Conservation (phyloP, 2,329 filamentous ascomycete genomes). For the Clonostachys solani region DNA sequence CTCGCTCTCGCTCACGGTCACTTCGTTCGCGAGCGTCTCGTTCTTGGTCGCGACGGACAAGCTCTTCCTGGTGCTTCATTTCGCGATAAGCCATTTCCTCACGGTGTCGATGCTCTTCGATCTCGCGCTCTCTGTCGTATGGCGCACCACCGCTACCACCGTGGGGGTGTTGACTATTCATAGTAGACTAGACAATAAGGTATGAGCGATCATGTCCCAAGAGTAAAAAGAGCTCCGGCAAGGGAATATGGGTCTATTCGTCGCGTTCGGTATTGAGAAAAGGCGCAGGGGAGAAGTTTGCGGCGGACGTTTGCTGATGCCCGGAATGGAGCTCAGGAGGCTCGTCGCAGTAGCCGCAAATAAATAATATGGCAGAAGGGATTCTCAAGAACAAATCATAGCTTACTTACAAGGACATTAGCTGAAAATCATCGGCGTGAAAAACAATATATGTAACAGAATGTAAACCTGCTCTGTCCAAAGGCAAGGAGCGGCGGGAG, state of each 20-base stretch:
- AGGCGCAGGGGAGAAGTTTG: too few species aligned
- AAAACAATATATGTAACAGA: neutral
- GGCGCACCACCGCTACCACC: constrained; percentile 28
- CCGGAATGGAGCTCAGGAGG: too few species aligned
- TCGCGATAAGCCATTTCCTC: constrained; percentile 9
- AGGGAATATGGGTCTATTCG: too few species aligned
- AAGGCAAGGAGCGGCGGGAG: neutral
- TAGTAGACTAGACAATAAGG: constrained; percentile 15
- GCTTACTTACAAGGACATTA: constrained; percentile 3
- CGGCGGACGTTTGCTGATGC: too few species aligned
- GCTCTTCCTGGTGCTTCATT: constrained; percentile 42
- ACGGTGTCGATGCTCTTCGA: constrained; percentile 41
- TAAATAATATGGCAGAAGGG: too few species aligned
- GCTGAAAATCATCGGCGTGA: neutral
- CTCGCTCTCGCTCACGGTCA: constrained; percentile 59
- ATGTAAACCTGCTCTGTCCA: neutral
- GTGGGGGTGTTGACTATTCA: constrained; percentile 43
- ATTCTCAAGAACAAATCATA: neutral
- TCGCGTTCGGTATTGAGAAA: too few species aligned
- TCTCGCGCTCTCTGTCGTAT: constrained; percentile 44
- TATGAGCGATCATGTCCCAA: neutral
- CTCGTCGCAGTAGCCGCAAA: too few species aligned
- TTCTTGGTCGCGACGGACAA: constrained; percentile 43
- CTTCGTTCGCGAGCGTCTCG: constrained; percentile 61
- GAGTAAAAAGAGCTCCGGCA: too few species aligned